Base-by-base conservation (phyloP, 306 rosid genomes). In the Hylodesmum podocarpum region DNA sequence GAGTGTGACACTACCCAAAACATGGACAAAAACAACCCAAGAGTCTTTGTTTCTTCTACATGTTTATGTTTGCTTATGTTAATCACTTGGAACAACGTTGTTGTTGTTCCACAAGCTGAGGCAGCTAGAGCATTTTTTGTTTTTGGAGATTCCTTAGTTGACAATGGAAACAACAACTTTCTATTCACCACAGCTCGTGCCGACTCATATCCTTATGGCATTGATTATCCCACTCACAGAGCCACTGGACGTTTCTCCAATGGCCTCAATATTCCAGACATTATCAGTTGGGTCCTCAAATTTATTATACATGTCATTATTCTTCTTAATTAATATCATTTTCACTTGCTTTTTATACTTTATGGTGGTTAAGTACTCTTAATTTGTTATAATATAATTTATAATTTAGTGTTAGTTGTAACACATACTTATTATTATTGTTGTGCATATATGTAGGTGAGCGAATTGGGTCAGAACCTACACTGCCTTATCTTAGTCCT, bases 81-180 rank as follows among this genome's bases (percentile, higher is more conserved):
- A 18, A 4, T 71, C 7, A 49, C 15, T 2, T 73, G 41, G 51
- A 43, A 58, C 65, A 39, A 58, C 65, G 29, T n/a, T 14, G 19
- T 67, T 12, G 44, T 70, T 75, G 18, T 25, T 24, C 82, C 63
- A 58, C 46, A 66, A 62, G 80, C 62, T 2, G 84, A 82, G 57
- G 84, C 14, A 50, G 84, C 14, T 57, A 72, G 97, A 5, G 90
- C 93, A 2, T 91, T 94, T 50, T 94, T 91, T 21, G 98, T 94
- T 33, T 94, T 94, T 44, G 98, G 97, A 0, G 98, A 94, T 71
- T 94, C 98, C 5, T 77, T 94, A 10, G 98, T 94, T 12, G 98
- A 94, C 27, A 90, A 86, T 53, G 98, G 98, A 22, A 94, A 94
- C 87, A 94, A 94, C 78, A 90, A 94, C 27, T 91, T 64, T 86